A percentile compares a stretch with the other conserved stretches of the same genome.
Conservation (phyloP, 257 asterid genomes). For the Solanum bukasovii region DNA sequence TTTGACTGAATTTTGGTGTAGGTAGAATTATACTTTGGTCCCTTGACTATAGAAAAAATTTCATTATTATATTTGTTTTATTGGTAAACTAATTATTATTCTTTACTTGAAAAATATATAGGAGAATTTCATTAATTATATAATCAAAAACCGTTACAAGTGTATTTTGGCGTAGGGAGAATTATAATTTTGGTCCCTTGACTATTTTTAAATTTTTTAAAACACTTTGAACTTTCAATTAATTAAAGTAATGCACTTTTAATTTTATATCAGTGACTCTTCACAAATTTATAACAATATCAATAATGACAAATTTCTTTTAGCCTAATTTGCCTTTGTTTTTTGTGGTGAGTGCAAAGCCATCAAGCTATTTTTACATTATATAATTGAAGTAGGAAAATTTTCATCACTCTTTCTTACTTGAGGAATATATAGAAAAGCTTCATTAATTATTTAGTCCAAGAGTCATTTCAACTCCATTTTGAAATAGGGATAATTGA, state of each 20-base stretch:
- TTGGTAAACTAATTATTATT: too few relatives aligned
- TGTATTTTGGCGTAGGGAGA: neutral
- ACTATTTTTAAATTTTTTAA: neutral
- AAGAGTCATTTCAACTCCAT: neutral
- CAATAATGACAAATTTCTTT: neutral
- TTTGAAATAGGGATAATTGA: neutral
- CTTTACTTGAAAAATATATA: neutral
- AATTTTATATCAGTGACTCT: neutral
- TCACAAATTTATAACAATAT: neutral
- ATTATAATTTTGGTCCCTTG: neutral
- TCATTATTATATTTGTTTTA: too few relatives aligned
- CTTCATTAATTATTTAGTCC: neutral
- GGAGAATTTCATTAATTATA: neutral
- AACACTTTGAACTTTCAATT: neutral
- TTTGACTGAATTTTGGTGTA: neutral
- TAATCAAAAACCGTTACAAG: neutral
- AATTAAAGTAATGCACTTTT: neutral
- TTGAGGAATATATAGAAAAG: neutral
- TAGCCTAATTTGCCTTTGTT: neutral
- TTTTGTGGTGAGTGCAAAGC: neutral
- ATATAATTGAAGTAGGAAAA: neutral
- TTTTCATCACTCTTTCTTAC: neutral
- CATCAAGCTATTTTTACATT: neutral
- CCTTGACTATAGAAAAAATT: too few relatives aligned
- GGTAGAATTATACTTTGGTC: neutral